Conservation (phyloP, 495 filamentous ascomycete species). For the Gamarada debralockiae region DNA sequence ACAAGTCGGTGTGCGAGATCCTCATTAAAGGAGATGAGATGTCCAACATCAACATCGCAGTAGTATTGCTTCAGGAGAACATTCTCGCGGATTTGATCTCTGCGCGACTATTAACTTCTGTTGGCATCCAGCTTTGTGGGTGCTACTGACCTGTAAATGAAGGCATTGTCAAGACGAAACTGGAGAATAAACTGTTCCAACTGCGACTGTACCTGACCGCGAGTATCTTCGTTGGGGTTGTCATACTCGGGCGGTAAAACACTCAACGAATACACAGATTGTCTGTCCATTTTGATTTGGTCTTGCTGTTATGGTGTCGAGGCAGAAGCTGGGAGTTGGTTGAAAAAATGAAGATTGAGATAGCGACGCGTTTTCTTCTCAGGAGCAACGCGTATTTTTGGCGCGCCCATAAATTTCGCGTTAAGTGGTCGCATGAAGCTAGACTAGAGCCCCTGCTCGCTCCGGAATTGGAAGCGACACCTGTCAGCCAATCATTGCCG, state of each 20-base stretch:
- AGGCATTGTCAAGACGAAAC: conserved; percentile 92
- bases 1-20: conserved; percentile 89
- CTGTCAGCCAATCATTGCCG: background rate
- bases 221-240: conserved; percentile 45
- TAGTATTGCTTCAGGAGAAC: conserved; percentile 91
- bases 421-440: conserved; percentile 39
- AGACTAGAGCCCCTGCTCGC: background rate
- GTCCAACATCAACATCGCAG: conserved; percentile 95
- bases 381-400: conserved; percentile 25
- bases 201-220: conserved; percentile 54
- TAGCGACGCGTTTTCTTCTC: background rate
- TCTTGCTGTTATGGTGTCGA: background rate
- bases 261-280: conserved; percentile 78
- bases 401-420: conserved; percentile 37
- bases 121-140: background rate
- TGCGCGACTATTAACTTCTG: conserved; percentile 33
- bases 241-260: conserved; percentile 65
- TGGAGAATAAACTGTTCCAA: conserved; percentile 86
- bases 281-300: conserved; percentile 68
- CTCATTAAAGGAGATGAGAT: conserved; percentile 95
- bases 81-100: conserved; percentile 95
- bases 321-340: conserved; percentile 2
- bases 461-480: background rate
- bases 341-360: conserved; percentile 7
- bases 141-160: conserved; percentile 75